These are phyloP conservation scores for Ophiocordyceps camponoti-floridani DNA, from an alignment of 2,329 filamentous ascomycete genomes.

Conservation along the genomic window DNA sequence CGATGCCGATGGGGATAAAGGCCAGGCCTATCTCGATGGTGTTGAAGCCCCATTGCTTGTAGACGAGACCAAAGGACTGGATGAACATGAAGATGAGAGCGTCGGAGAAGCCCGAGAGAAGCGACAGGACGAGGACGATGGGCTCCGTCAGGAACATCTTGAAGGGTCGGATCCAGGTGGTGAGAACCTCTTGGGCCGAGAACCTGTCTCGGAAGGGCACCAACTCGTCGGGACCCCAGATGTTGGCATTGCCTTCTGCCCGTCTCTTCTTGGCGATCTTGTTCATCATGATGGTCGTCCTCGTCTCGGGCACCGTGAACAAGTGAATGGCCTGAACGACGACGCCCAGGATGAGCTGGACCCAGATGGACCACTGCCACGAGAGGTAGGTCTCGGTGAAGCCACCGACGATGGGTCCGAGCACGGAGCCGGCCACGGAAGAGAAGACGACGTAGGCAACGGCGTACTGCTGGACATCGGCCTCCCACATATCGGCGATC, in stretches of 20 bases:
- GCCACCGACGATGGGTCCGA: constrained; percentile 64
- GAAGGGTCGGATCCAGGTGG: constrained; percentile 46
- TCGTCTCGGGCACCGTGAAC: constrained; percentile 58
- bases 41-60: constrained; percentile 46
- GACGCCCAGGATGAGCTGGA: constrained; percentile 63
- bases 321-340: constrained; percentile 50
- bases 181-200: constrained; percentile 34
- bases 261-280: constrained; percentile 59
- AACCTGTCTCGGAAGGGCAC: constrained; percentile 40
- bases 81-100: constrained; percentile 66
- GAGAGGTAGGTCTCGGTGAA: constrained; percentile 48
- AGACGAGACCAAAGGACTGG: constrained; percentile 51
- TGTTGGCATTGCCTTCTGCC: constrained; percentile 36
- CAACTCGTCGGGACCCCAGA: constrained; percentile 60
- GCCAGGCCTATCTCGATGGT: constrained; percentile 37
- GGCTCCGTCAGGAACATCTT: constrained; percentile 59
- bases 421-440: constrained; percentile 58
- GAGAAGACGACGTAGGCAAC: constrained; percentile 65
- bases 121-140: constrained; percentile 51
- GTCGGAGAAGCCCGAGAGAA: constrained; percentile 56
- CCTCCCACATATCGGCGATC: constrained; percentile 58
- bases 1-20: constrained; percentile 49
- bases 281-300: constrained; percentile 62
- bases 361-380: constrained; percentile 69
- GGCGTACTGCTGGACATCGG: constrained; percentile 55